Base-by-base conservation (phyloP, 257 asterid species). In the Buddleja alternifolia region DNA sequence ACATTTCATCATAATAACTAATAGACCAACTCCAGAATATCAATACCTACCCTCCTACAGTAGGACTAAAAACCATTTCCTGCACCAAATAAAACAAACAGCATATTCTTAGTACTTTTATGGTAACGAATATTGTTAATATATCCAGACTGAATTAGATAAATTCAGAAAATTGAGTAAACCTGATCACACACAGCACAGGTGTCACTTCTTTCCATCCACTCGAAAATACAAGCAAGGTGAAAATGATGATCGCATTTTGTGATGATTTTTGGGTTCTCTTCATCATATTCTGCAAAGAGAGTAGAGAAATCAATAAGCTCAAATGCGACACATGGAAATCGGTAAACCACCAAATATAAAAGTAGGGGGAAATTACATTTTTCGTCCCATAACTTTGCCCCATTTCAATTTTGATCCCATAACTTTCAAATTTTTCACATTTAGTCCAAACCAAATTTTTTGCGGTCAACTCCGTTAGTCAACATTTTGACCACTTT, bases 181-280 rank as follows among this genome's bases (percentile, higher is more conserved):
- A 90, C 97, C 97, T 86, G 86, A 70, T 81, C 91, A 75, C 97
- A 90, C 60, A 90, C 84, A 15, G 97, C 87, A 76, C 97, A 90
- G 2, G 84, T 90, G 55, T 90, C 90, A 77, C 96, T 90, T 79
- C 94, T 88, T 86, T 90, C 97, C 96, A 84, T 83, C 97, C 97
- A 90, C 77, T 90, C 97, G 15, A 90, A 86, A 69, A 90, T 84
- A 81, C 97, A 90, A 4, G 92, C 78, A 14, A 90, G 84, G 67
- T 90, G 97, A 69, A 90, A 90, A 67, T 90, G 90, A 80, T 90
- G 97, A 75, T 84, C 92, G 3, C 97, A 88, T 70, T 88, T 84
- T 25, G 93, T 85, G 70, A 82, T 66, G 66, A 87, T 80, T 78
- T 84, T 90, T 12, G 94, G 97, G 74, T 90, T 88, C 74, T 88